phyloP scores from a whole-genome alignment of 495 filamentous ascomycete genomes.

The Articulospora tetracladia region DNA sequence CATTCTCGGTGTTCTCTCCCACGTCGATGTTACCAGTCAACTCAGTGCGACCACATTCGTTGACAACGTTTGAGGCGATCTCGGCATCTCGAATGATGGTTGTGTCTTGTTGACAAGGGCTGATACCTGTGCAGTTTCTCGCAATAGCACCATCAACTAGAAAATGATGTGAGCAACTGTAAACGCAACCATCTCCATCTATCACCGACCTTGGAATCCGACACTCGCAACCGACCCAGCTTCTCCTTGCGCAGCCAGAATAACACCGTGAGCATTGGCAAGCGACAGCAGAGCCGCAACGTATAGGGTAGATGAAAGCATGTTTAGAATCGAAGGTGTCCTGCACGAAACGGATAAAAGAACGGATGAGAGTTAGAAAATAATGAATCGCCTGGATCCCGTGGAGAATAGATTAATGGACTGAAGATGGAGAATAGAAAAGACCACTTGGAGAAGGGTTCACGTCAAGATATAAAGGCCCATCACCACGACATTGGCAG shows the following conservation, averaged over 20 bases:
- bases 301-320: conserved; percentile 32
- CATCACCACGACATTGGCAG: not conserved
- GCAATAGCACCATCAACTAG: conserved; percentile 36
- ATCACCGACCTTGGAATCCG: conserved; percentile 33
- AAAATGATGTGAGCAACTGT: not conserved
- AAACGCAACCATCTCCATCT: not conserved
- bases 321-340: conserved; percentile 32
- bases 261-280: conserved; percentile 37
- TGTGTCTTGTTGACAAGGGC: conserved; percentile 47
- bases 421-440: conserved; percentile 27
- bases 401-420: conserved; percentile 25
- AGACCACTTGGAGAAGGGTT: conserved; percentile 12
- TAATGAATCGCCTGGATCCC: conserved; percentile 30
- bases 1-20: conserved; percentile 48
- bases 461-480: not conserved
- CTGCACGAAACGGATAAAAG: conserved; percentile 26
- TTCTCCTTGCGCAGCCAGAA: conserved; percentile 37
- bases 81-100: conserved; percentile 51
- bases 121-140: conserved; percentile 46
- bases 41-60: conserved; percentile 46
- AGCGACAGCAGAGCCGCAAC: conserved; percentile 33
- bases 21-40: conserved; percentile 50
- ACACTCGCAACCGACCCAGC: conserved; percentile 35
- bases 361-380: conserved; percentile 34
- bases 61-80: conserved; percentile 40